phyloP scores from a whole-genome alignment of 2,329 filamentous ascomycete genomes.

The Fusarium brachygibbosum region DNA sequence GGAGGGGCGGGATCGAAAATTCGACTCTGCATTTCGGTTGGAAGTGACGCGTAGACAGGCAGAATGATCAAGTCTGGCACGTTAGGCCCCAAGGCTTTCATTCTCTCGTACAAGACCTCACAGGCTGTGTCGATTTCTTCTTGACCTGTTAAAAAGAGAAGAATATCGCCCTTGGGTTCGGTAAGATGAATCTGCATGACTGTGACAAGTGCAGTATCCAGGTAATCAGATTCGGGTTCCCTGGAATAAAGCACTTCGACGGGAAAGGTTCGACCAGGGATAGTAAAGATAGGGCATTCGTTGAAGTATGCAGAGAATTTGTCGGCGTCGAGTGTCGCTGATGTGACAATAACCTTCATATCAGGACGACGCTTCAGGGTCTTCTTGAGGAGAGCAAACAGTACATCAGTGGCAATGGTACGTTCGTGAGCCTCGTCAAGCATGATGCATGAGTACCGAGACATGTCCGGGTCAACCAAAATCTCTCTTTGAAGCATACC shows the following conservation, averaged over 20 bases:
- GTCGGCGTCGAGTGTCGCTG: conserved; percentile 94
- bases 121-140: conserved; percentile 97
- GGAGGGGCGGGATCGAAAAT: conserved; percentile 95
- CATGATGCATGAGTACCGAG: conserved; percentile 95
- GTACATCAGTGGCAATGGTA: conserved; percentile 94
- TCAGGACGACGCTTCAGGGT: conserved; percentile 87
- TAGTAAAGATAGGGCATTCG: conserved; percentile 95
- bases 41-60: conserved; percentile 95
- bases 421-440: conserved; percentile 98
- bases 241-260: conserved; percentile 96
- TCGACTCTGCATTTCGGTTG: conserved; percentile 90
- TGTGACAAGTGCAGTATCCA: conserved; percentile 93
- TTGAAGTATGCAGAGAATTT: conserved; percentile 98
- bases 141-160: conserved; percentile 97
- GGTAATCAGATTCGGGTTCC: conserved; percentile 95
- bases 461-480: conserved; percentile 89
- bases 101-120: conserved; percentile 92
- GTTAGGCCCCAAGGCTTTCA: conserved; percentile 92
- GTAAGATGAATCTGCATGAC: conserved; percentile 98
- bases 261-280: conserved; percentile 93
- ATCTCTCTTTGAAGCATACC: conserved; percentile 98
- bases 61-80: conserved; percentile 94
- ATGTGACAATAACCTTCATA: conserved; percentile 95
- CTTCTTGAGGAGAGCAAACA: conserved; percentile 95
- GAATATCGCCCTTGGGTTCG: conserved; percentile 91